A percentile compares a stretch with the other conserved stretches of the same genome.
Evolutionary conservation across 2,329 filamentous ascomycete genomes (phyloP).

Genomic region (Cladophialophora psammophila): DNA sequence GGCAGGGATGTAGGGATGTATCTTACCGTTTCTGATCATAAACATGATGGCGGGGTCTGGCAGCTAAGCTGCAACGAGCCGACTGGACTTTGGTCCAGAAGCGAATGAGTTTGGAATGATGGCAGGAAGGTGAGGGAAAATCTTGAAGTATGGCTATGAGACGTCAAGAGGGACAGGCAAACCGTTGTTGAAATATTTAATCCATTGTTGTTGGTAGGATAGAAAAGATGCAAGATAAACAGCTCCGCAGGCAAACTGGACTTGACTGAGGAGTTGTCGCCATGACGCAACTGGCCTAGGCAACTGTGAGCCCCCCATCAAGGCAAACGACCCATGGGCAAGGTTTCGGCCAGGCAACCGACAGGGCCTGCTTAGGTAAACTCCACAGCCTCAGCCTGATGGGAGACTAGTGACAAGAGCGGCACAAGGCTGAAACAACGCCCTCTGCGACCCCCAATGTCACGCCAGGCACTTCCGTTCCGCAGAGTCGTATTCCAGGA

Average conservation of each 20-base stretch:
- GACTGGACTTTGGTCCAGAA: background rate
- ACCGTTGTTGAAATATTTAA: background rate
- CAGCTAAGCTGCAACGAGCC: conserved; percentile 3
- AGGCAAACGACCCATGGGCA: conserved; percentile 10
- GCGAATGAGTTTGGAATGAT: background rate
- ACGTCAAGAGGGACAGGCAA: background rate
- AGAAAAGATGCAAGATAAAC: background rate
- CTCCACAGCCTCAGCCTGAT: conserved; percentile 11
- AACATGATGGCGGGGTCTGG: conserved; percentile 54
- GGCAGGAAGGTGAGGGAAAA: background rate
- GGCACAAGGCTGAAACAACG: conserved; percentile 14
- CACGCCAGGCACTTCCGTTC: conserved; percentile 1
- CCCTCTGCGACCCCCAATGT: background rate
- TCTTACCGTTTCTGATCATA: conserved; percentile 64
- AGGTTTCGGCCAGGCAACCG: conserved; percentile 13
- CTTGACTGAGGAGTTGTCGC: conserved; percentile 12
- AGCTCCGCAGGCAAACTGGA: background rate
- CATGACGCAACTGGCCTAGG: conserved; percentile 30
- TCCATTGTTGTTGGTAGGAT: background rate
- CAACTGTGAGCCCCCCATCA: background rate
- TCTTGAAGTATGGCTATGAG: background rate
- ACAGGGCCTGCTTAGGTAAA: background rate
- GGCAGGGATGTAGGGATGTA: conserved; percentile 39
- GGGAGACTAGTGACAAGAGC: background rate
- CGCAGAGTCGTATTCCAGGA: background rate